Evolutionary conservation across 179 eudicot genomes (phyloP), one percentile per base, ranked within the genome.

Genomic region (Drosera spatulata): DNA sequence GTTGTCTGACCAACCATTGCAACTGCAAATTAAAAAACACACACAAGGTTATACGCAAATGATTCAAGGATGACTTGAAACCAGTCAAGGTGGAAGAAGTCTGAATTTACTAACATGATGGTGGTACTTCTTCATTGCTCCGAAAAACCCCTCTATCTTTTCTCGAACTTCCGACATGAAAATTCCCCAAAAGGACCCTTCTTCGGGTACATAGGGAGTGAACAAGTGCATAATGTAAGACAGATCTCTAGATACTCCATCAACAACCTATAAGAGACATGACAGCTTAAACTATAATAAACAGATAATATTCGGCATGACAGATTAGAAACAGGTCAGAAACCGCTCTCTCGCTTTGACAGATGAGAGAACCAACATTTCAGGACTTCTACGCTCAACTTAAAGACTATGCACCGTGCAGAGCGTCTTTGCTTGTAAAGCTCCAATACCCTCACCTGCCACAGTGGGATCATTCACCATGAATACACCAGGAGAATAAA

Each of bases 111-210:
- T 56, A 68, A 91, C 97, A 90, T 87, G 74, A 57, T 85, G 88
- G 70, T 91, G 97, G 73, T 78, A 82, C 66, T 62, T 77, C 71
- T 81, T 81, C 44, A 71, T 62, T 48, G 82, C 76, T 58, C 74
- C 65, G 56, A 68, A 78, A 44, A 75, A 74, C 59, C 48, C 61
- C 50, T 58, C 57, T 55, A 77, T 61, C 61, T 62, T 56, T 53
- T 68, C 62, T 62, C 71, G 57, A 66, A 69, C 80, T 74, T 71
- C 71, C 61, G 82, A 77, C 55, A 69, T 38, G 62, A 64, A 75
- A 61, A 65, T 66, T 41, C 67, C 62, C 58, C 73, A 67, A 59
- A 51, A 44, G 68, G 85, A 71, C 50, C 56, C 61, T 53, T 64
- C 59, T 11, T 38, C 39, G 51, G 75, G 65, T 67, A 73, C 22